These are phyloP conservation scores for Puccinia polysora DNA, from an alignment of 1,284 basidiomycete genomes.

Conservation along the genomic window DNA sequence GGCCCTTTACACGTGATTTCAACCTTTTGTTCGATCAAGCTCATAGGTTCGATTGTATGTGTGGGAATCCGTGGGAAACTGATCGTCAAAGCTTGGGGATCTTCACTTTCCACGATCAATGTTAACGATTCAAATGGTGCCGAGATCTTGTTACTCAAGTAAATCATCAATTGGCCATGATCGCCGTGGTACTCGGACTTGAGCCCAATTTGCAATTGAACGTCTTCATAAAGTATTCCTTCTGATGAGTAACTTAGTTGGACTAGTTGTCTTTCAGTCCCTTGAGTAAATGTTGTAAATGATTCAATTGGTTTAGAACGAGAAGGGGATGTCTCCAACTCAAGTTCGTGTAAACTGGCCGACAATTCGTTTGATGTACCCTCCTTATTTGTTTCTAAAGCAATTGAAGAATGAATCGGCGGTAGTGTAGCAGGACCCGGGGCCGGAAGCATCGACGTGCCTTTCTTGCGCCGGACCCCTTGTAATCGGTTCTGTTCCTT, in stretches of 20 bases:
- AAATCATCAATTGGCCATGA: slow-evolving; percentile 83
- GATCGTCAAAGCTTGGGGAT: slow-evolving; percentile 69
- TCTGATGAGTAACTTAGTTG: slow-evolving; percentile 74
- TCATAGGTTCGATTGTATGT: slow-evolving; percentile 71
- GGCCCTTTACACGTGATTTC: slow-evolving; percentile 88
- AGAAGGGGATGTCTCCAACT: slow-evolving; percentile 26
- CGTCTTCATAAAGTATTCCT: slow-evolving; percentile 91
- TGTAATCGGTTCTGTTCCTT: slow-evolving; percentile 61
- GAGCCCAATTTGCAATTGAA: slow-evolving; percentile 88
- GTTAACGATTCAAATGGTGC: slow-evolving; percentile 83
- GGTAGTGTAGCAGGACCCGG: background rate
- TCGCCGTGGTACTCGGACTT: slow-evolving; percentile 93
- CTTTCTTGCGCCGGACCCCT: slow-evolving; percentile 54
- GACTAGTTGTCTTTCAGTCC: slow-evolving; percentile 68
- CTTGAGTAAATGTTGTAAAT: slow-evolving; percentile 48
- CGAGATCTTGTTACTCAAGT: slow-evolving; percentile 91
- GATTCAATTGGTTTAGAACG: slow-evolving; percentile 44
- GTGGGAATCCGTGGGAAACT: slow-evolving; percentile 81
- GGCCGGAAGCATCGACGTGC: slow-evolving; percentile 20
- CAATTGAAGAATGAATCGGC: background rate
- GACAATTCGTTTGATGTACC: slow-evolving; percentile 17
- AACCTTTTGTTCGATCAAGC: slow-evolving; percentile 86
- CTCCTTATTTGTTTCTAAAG: background rate
- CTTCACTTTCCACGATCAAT: slow-evolving; percentile 68
- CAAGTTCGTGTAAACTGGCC: slow-evolving; percentile 10